Base-by-base conservation (phyloP, 805 yeast genomes). In the Kluyveromyces siamensis region DNA sequence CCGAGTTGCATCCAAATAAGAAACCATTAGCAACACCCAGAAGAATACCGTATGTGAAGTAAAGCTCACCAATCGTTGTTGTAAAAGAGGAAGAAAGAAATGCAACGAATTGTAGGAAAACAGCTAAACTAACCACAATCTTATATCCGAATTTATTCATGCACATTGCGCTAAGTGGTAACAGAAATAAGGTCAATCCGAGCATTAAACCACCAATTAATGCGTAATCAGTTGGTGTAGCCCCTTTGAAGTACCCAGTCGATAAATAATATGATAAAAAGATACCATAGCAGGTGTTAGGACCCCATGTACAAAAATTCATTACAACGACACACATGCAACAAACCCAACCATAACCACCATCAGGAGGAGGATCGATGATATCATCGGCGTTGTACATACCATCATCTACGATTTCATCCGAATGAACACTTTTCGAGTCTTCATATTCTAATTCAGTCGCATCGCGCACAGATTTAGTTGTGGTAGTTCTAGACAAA, bases 291-390 rank as follows among this genome's bases (percentile, higher is more conserved):
- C 82, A 83, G 7, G 68, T 62, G 53, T 83, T 84, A 54, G 84
- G 76, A 13, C 93, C 93, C 90, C 91, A 84, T 0, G 87, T 76
- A 39, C 76, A 70, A 53, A 79, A 75, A 60, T 79, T 79, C 44
- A 79, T 66, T 2, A 78, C 47, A 25, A 72, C 66, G 2, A 77
- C 73, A 11, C 80, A 77, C 13, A 75, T 52, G 11, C 77, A 74
- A 18, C 81, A 71, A 0, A 83, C 78, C 84, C 87, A 81, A 1
- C 85, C 87, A 48, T 77, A 74, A 2, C 88, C 88, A 40, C 80
- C 83, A 60, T 84, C 90, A 1, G 83, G 81, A 1, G 75, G 75
- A 17, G 67, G 56, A 36, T 67, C 69, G 2, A 69, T 33, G 25
- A 56, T 46, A 25, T 49, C 52, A 27, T 49, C 52, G n/a, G 37